phyloP scores from a whole-genome alignment of 495 filamentous ascomycete species.

The Penicillium nucicola region DNA sequence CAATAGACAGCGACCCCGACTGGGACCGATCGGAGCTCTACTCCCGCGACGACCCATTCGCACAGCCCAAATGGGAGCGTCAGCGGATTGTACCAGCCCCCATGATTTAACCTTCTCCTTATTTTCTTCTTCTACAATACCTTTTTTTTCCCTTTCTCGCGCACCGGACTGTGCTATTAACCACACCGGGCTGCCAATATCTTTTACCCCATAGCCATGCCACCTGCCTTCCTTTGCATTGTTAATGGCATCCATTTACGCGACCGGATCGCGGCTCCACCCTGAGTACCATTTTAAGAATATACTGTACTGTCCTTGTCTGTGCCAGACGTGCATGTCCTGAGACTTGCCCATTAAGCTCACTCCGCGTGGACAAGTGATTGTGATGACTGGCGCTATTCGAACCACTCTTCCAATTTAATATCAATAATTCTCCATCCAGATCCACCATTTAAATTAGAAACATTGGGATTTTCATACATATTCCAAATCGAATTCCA shows the following conservation, averaged over 20 bases:
- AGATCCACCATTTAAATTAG: no score
- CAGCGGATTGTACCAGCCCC: slow-evolving; percentile 14
- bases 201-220: background rate
- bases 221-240: background rate
- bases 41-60: slow-evolving; percentile 17
- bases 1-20: slow-evolving; percentile 16
- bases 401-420: no score
- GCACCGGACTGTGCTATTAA: background rate
- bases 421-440: no score
- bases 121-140: background rate
- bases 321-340: no score
- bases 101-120: slow-evolving; percentile 16
- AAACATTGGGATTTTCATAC: no score
- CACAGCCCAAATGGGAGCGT: slow-evolving; percentile 21
- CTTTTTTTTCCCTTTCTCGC: background rate
- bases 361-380: no score
- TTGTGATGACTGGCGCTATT: no score
- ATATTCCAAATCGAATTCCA: no score
- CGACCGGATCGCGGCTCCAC: slow-evolving; percentile 26
- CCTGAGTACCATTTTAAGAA: background rate
- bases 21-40: slow-evolving; percentile 13
- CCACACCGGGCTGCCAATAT: background rate
- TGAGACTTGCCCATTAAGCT: no score
- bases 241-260: background rate
- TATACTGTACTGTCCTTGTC: no score